Evolutionary conservation across 2,329 filamentous ascomycete genomes (phyloP), one percentile per base, ranked within the genome.

Genomic region (Trichoderma pleuroti): DNA sequence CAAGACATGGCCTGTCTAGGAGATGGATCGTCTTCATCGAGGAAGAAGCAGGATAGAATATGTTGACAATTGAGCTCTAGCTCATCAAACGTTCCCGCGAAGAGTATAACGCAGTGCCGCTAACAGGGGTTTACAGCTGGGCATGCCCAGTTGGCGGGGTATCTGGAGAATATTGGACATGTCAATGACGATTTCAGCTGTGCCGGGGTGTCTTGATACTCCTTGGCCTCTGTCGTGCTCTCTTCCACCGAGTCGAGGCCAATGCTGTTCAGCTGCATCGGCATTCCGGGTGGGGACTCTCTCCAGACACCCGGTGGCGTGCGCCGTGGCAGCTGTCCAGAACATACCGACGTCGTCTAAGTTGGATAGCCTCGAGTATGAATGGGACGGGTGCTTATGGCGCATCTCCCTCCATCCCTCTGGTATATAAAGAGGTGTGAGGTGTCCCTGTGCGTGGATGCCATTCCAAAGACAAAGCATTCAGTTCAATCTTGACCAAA

Each of bases 271-370:
- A 70, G 61, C 60, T 66, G 49, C 42, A 68, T 57, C 57, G 28
- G 68, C 30, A 68, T 71, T 52, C 8, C 14, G 24, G 21, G 42
- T 71, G 64, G 57, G 34, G 42, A 42, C 56, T 7, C 61, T 52
- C 32, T 66, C 68, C 30, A 16, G 42, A 34, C 24, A 68, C 65
- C 65, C 65, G n/a, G 68, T 70, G 68, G 68, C 46, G 68, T 70
- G 68, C 26, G 59, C 49, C 46, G 24, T 70, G 32, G 46, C 49
- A 70, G 60, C 59, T 65, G 32, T 65, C 46, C 26, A 39, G 14
- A 21, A 16, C 5, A 61, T 61, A 30, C 54, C n/a, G 39, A 68
- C 32, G 30, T 32, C 12, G 52, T 59, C 52, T 24, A 68, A 68
- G 34, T 21, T 28, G 42, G 46, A 32, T 32, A 21, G 36, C 39